Evolutionary conservation across 306 rosid species (phyloP), one percentile per base, ranked within the genome.

Genomic region (Geum urbanum): DNA sequence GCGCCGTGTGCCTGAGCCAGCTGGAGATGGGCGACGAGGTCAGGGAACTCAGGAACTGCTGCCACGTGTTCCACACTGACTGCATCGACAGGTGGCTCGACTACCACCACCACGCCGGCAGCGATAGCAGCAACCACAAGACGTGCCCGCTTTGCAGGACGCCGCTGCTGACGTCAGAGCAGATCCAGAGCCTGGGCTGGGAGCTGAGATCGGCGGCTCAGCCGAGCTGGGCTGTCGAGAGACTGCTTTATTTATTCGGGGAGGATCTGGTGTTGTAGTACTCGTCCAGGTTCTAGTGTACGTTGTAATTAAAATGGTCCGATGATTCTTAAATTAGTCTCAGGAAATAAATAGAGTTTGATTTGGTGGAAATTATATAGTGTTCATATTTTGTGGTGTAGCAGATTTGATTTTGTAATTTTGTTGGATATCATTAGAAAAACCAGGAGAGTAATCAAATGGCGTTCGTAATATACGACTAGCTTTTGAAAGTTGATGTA

Each of bases 211-310:
- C 84, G 37, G 37, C 37, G 37, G 37, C 37, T 22, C 88, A 87
- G 63, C 95, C 95, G 50, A 91, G 90, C 67, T 91, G 97, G 97
- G 92, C 97, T 7, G 92, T 91, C 13, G 95, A 91, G 71, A 78
- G 97, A 74, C 86, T 91, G 45, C 90, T 88, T 22, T 91, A 88
- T 83, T 90, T 91, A 32, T 91, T 91, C 62, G 97, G 95, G 41
- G 95, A 91, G 27, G 97, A 91, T 83, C 82, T 89, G 0, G 45
- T 76, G 6, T 69, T 85, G 22, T 86, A 70, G 40, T 48, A 41
- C 3, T 14, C 2, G 11, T 27, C 13, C 9, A n/a, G 32, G 55
- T 54, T 46, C 37, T 1, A 15, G n/a, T n/a, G n/a, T n/a, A 32
- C 37, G 37, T 32, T 32, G 37, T 32, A 32, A 32, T 32, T 32